Base-by-base conservation (phyloP, 176 grass and related monocot species). In the Saccharum officinarum region DNA sequence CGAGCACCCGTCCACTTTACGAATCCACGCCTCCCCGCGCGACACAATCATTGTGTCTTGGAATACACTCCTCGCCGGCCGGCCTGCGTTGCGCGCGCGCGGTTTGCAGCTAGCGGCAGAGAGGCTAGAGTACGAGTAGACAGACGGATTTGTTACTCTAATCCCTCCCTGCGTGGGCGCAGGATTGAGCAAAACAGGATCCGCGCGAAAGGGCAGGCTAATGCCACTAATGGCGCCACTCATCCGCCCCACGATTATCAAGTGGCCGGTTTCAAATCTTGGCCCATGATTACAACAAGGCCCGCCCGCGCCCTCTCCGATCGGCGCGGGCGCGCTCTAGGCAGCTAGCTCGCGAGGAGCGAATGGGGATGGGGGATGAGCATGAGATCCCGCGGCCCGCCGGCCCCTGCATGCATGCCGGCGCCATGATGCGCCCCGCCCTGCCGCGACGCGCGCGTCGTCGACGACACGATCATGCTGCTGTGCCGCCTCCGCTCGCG, bases 21-120 rank as follows among this genome's bases (percentile, higher is more conserved):
- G 78, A 85, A 86, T 94, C 90, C 94, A 99, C 94, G 92, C 97
- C 88, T 98, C 86, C 88, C 90, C 83, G 87, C 89, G 91, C 83
- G 86, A 94, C 82, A 94, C 88, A 90, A 97, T 99, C 88, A 99
- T 99, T 91, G 17, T 99, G 88, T 90, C 97, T 99, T 99, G 94
- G 77, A 82, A 99, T 83, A 91, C 97, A 99, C 97, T 97, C 94
- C 86, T 91, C 60, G 67, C 86, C 60, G 36, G 14, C 47, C 36
- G 11, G 40, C 70, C 39, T n/a, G n/a, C n/a, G n/a, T n/a, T 6
- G 69, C 39, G 38, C 34, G 65, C 44, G 65, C 47, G 62, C 22
- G 42, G 26, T n/a, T 80, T 50, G 33, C 65, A 38, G 52, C 18
- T 49, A 50, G 39, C 70, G 39, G 69, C 69, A 13, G 60, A 47